Base-by-base conservation (phyloP, 371 early-diverging fungal species). In the Dinochytrium kinnereticum region DNA sequence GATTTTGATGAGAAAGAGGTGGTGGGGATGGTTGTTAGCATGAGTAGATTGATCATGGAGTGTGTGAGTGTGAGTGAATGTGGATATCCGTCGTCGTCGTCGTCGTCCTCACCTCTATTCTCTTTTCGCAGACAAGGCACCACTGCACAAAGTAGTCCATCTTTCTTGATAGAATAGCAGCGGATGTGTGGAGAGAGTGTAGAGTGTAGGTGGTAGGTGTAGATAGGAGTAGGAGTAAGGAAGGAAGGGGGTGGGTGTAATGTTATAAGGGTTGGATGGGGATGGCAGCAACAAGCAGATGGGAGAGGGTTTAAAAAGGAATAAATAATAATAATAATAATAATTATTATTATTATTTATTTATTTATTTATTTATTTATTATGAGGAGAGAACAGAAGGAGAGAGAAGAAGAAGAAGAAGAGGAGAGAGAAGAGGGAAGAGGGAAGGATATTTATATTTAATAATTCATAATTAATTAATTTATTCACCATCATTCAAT, bases 121-220 rank as follows among this genome's bases (percentile, higher is more conserved):
- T 15, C n/a, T 67, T 68, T 51, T 73, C 74, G 49, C 74, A 73
- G 28, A 73, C 74, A 19, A 73, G 69, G 33, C 74, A 73, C 74
- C 74, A 73, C 50, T 69, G 74, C 0, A 69, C 40, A 51, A 68
- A 19, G 69, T 73, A 73, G n/a, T 73, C 74, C 74, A 73, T 73
- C 44, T 44, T 44, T 7, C 19, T 44, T 7, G 19, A 44, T 7
- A 44, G 44, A 44, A 19, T 13, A 44, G 44, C 7, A 44, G 44
- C 7, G 19, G 44, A 19, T 44, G 19, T 19, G 44, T 44, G 44
- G 44, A n/a, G n/a, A n/a, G n/a, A n/a, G 44, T 44, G 7, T 44
- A 19, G 19, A 44, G 44, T 13, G 44, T 44, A 13, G 44, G 19
- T 13, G 44, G 44, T 44, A 44, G 19, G 44, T 13, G 44, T 7